Conservation (phyloP, 1,284 basidiomycete genomes). For the Trichosporon asahii region DNA sequence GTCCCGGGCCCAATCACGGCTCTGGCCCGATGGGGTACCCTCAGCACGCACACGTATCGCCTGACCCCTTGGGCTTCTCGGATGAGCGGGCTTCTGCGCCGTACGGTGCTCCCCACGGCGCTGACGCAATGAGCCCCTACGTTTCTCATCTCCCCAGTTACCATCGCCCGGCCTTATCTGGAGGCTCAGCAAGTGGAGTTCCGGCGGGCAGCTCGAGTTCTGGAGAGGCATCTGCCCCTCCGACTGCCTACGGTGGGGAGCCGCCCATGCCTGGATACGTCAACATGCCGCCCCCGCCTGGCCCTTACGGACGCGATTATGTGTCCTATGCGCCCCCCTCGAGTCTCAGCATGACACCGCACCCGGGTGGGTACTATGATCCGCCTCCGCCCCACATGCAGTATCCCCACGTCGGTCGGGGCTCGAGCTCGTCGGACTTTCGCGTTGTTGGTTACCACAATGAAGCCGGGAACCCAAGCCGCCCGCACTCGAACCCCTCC, state of each 20-base stretch:
- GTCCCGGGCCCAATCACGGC: slow-evolving; percentile 3
- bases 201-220: neutral
- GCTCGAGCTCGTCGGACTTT: slow-evolving; percentile 1
- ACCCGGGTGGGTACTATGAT: neutral
- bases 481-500: slow-evolving; percentile 1
- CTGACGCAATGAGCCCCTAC: slow-evolving; percentile 5
- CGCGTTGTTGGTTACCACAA: neutral
- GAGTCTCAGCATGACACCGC: slow-evolving; percentile 1
- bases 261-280: neutral
- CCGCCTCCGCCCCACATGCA: neutral
- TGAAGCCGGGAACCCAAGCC: neutral
- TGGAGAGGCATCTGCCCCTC: slow-evolving; percentile 1
- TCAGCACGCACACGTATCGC: slow-evolving; percentile 14
- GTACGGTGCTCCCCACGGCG: slow-evolving; percentile 7
- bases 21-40: slow-evolving; percentile 13
- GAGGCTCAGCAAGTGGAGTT: neutral
- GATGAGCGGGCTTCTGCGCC: slow-evolving; percentile 15
- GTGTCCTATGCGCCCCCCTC: slow-evolving; percentile 5
- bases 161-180: neutral
- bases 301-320: slow-evolving; percentile 1
- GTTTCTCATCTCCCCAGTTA: neutral
- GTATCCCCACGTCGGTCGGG: neutral
- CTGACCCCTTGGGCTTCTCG: slow-evolving; percentile 15
- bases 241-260: neutral
- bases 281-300: slow-evolving; percentile 1